phyloP scores from a whole-genome alignment of 2,329 filamentous ascomycete genomes.

The Trichoderma brevicompactum region DNA sequence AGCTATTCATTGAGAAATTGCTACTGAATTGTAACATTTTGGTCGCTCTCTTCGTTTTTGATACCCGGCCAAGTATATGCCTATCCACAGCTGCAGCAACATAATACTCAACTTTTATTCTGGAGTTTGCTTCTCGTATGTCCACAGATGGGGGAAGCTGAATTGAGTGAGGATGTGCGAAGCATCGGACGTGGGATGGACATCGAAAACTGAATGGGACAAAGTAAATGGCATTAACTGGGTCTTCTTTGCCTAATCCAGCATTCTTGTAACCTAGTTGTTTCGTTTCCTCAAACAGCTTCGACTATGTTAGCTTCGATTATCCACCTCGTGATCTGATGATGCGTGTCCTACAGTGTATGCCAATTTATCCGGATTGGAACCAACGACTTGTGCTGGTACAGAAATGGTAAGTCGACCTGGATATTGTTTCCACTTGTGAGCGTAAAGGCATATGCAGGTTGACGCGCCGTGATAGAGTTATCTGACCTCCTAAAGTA shows the following conservation, averaged over 20 bases:
- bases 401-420: background rate
- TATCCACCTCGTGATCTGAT: background rate
- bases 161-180: background rate
- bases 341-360: background rate
- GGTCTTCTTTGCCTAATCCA: background rate
- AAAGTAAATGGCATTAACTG: background rate
- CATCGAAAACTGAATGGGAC: slow-evolving; percentile 1
- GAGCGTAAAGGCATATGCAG: background rate
- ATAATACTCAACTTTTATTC: slow-evolving; percentile 5
- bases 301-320: background rate
- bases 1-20: background rate
- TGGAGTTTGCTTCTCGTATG: background rate
- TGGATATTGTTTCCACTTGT: background rate
- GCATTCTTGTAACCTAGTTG: background rate
- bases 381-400: slow-evolving; percentile 7
- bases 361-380: background rate
- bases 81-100: slow-evolving; percentile 5
- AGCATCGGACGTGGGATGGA: background rate
- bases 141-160: slow-evolving; percentile 2
- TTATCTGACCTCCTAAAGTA: slow-evolving; percentile 2
- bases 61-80: slow-evolving; percentile 1
- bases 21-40: background rate
- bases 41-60: background rate
- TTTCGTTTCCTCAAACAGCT: slow-evolving; percentile 12
- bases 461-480: accelerated